phyloP scores from a whole-genome alignment of 2,329 filamentous ascomycete species.

The Aspergillus caelatus region DNA sequence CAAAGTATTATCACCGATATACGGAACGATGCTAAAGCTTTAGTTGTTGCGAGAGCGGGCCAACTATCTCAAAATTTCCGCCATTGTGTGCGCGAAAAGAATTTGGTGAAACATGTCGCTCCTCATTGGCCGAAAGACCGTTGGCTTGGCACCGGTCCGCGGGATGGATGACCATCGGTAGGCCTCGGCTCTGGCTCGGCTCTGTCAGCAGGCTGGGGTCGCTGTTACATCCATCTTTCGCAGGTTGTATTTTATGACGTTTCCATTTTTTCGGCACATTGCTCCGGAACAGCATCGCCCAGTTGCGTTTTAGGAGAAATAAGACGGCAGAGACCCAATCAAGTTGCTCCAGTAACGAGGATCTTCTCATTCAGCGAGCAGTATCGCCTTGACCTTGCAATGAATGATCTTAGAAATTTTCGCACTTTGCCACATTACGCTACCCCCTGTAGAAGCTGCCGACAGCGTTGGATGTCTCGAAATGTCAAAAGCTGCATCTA shows the following conservation, averaged over 20 bases:
- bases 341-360: constrained; percentile 2
- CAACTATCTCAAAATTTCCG: constrained; percentile 30
- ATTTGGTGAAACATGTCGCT: constrained; percentile 28
- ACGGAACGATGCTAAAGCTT: constrained; percentile 33
- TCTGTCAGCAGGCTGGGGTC: constrained; percentile 28
- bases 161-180: constrained; percentile 33
- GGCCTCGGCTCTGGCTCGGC: constrained; percentile 38
- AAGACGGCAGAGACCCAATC: constrained; percentile 15
- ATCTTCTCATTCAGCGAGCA: not conserved
- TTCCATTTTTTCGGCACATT: constrained; percentile 29
- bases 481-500: constrained; percentile 7
- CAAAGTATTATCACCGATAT: constrained; percentile 39
- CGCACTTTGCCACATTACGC: constrained; percentile 2
- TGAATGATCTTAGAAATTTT: not conserved
- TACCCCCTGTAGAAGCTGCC: not conserved
- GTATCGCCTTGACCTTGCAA: not conserved
- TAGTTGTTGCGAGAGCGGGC: constrained; percentile 32
- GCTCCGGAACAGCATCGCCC: constrained; percentile 24
- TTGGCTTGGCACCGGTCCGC: constrained; percentile 28
- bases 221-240: constrained; percentile 19
- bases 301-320: constrained; percentile 25
- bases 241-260: constrained; percentile 35
- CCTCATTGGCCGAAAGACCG: constrained; percentile 30
- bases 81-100: constrained; percentile 27
- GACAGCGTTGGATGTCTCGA: not conserved